A percentile compares a stretch with the other conserved stretches of the same genome.
phyloP scores from a whole-genome alignment of 176 grass and related monocot species.

The Hordeum marinum region DNA sequence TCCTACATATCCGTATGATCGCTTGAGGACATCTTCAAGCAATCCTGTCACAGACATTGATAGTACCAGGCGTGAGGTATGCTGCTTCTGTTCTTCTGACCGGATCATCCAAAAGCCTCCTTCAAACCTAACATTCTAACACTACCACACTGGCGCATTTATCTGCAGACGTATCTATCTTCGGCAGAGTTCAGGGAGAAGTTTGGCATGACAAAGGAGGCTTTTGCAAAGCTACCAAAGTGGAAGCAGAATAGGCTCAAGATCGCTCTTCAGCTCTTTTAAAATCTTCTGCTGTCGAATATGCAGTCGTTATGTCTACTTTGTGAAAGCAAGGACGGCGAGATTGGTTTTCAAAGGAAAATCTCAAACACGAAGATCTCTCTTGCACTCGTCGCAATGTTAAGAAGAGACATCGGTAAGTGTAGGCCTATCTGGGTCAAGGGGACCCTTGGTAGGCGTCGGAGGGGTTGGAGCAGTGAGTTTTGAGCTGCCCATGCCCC shows the following conservation, averaged over 20 bases:
- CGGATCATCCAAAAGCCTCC: not conserved
- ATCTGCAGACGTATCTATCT: conserved; percentile 68
- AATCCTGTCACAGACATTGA: conserved; percentile 74
- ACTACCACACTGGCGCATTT: not conserved
- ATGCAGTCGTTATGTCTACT: not conserved
- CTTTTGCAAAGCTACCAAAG: conserved; percentile 84
- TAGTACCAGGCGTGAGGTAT: conserved; percentile 78
- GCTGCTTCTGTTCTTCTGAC: not conserved
- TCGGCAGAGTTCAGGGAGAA: conserved; percentile 67
- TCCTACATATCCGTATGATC: conserved; percentile 65
- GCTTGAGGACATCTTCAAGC: conserved; percentile 65
- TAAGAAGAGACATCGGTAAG: conserved; percentile 11
- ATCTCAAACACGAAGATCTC: conserved; percentile 1
- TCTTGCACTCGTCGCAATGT: not conserved
- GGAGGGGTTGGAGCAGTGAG: conserved; percentile 58
- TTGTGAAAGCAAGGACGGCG: conserved; percentile 17
- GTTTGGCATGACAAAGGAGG: conserved; percentile 92
- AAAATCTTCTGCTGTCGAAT: conserved; percentile 11
- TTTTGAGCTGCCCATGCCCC: conserved; percentile 91
- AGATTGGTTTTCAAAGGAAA: conserved; percentile 15
- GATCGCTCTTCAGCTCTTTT: conserved; percentile 89
- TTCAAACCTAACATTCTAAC: conserved; percentile 3
- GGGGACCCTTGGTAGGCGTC: conserved; percentile 33
- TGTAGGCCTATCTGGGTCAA: conserved; percentile 28
- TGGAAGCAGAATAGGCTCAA: conserved; percentile 99